Conservation (phyloP, 2,329 filamentous ascomycete species). For the Pezicula radicicola region DNA sequence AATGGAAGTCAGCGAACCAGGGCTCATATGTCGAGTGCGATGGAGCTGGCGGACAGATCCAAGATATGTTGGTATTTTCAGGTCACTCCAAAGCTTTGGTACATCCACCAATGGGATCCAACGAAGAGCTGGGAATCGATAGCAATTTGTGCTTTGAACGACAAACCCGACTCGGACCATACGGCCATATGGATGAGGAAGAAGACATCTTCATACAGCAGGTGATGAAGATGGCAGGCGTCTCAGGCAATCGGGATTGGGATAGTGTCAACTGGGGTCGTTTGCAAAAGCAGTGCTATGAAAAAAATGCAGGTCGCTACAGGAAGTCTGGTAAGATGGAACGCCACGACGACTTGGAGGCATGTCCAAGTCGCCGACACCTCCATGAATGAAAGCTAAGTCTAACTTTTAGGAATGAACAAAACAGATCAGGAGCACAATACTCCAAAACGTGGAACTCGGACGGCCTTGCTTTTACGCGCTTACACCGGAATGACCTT, state of each 20-base stretch:
- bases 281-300: constrained; percentile 1
- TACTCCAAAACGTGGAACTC: neutral
- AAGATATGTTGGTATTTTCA: constrained; percentile 60
- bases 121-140: constrained; percentile 55
- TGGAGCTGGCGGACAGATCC: constrained; percentile 27
- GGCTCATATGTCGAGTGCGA: constrained; percentile 61
- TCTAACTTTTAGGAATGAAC: neutral
- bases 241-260: neutral
- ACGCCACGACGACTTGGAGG: neutral
- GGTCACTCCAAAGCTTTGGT: constrained; percentile 56
- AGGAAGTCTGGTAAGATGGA: neutral
- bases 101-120: constrained; percentile 57
- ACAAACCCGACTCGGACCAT: constrained; percentile 64
- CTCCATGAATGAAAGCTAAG: neutral
- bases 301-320: constrained; percentile 1
- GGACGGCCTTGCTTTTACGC: constrained; percentile 2
- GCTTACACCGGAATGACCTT: constrained; percentile 2
- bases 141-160: constrained; percentile 61
- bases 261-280: constrained; percentile 2
- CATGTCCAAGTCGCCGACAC: neutral
- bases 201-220: neutral
- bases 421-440: neutral
- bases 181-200: constrained; percentile 37
- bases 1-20: constrained; percentile 52
- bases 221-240: neutral